A percentile compares a stretch with the other conserved stretches of the same genome.
Evolutionary conservation across 208 protist genomes (phyloP).

Genomic region (Novymonas esmeraldas): DNA sequence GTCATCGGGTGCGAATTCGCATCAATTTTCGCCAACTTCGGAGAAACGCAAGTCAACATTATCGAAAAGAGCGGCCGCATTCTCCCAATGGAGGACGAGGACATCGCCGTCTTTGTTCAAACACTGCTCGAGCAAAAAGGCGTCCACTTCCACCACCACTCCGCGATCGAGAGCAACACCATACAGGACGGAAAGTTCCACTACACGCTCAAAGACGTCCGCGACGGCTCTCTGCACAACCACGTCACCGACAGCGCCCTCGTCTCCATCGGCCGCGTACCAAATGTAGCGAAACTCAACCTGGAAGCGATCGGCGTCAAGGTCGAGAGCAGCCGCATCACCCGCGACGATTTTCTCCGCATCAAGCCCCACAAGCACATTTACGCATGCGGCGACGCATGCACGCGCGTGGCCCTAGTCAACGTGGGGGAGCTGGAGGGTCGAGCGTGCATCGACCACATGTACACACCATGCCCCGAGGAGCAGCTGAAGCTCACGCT

Average conservation of each 20-base stretch:
- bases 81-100: conserved; percentile 90
- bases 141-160: conserved; percentile 88
- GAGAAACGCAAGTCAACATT: conserved; percentile 81
- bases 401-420: conserved; percentile 77
- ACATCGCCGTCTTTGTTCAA: conserved; percentile 87
- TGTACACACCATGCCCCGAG: conserved; percentile 77
- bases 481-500: conserved; percentile 63
- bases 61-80: conserved; percentile 88
- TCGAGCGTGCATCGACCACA: conserved; percentile 78
- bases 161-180: conserved; percentile 65
- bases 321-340: conserved; percentile 42
- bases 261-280: conserved; percentile 88
- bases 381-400: conserved; percentile 87
- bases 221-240: conserved; percentile 37
- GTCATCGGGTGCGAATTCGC: conserved; percentile 94
- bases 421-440: conserved; percentile 90
- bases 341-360: conserved; percentile 69
- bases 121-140: conserved; percentile 70
- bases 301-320: conserved; percentile 63
- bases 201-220: conserved; percentile 75
- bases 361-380: conserved; percentile 80
- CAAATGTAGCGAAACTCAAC: conserved; percentile 54
- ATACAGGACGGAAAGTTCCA: conserved; percentile 74
- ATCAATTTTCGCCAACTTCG: conserved; percentile 91
- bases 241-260: conserved; percentile 82